Evolutionary conservation across 192 early-diverging fungal genomes (phyloP).

Genomic region (Dissophora ornata): DNA sequence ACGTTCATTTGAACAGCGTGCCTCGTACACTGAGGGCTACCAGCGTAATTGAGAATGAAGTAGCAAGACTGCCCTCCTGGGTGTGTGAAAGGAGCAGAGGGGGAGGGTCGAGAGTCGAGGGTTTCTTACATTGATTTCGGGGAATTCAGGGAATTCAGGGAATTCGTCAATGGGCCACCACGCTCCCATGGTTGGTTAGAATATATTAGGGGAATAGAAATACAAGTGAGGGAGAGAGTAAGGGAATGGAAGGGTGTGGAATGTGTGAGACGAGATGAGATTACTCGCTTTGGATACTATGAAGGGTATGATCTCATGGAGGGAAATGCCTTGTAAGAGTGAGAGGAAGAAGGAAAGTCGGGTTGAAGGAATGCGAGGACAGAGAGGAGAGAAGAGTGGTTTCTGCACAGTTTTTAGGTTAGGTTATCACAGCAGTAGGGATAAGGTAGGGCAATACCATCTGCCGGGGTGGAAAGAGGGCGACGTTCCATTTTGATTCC

Average conservation of each 20-base stretch:
- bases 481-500: too few species aligned
- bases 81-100: too few species aligned
- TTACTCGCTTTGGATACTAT: slow-evolving; percentile 6
- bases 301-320: slow-evolving; percentile 15
- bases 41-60: too few species aligned
- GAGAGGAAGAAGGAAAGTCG: background rate
- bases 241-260: background rate
- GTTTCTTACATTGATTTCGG: slow-evolving; percentile 49
- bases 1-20: too few species aligned
- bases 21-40: too few species aligned
- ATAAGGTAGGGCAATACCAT: too few species aligned
- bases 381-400: background rate
- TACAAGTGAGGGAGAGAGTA: background rate
- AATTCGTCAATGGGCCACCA: slow-evolving; percentile 57
- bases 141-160: slow-evolving; percentile 7
- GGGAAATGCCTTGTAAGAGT: background rate
- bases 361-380: too few species aligned
- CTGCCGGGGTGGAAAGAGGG: too few species aligned
- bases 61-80: too few species aligned
- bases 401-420: too few species aligned
- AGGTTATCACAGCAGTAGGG: too few species aligned
- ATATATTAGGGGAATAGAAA: background rate
- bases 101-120: too few species aligned
- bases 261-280: background rate
- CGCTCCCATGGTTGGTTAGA: slow-evolving; percentile 14